phyloP scores from a whole-genome alignment of 441 rosid species.

The Eutrema salsugineum region DNA sequence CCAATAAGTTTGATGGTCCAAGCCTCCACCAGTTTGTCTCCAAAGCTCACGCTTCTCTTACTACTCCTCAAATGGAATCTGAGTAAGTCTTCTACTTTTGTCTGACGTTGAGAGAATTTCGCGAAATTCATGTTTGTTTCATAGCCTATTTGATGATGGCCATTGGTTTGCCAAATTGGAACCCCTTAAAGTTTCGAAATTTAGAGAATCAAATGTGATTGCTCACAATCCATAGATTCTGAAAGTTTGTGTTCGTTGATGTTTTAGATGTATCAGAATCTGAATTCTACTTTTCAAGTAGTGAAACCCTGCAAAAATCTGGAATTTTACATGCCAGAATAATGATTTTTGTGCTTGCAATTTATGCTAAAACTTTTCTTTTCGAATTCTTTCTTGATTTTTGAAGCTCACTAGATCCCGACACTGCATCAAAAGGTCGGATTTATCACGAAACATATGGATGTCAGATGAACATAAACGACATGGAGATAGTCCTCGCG shows the following conservation, averaged over 20 bases:
- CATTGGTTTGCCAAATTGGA: not conserved
- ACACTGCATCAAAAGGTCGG: constrained; percentile 52
- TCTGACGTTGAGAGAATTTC: not conserved
- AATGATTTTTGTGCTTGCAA: not conserved
- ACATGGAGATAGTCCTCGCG: constrained; percentile 93
- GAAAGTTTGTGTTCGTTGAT: not conserved
- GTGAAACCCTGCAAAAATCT: not conserved
- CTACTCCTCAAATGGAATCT: constrained; percentile 42
- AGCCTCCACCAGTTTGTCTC: constrained; percentile 60
- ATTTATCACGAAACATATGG: constrained; percentile 94
- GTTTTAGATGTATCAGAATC: not conserved
- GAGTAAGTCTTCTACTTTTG: constrained; percentile 43
- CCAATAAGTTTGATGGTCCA: constrained; percentile 41
- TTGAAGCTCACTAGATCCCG: constrained; percentile 40
- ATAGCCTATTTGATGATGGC: not conserved
- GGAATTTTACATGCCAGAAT: not conserved
- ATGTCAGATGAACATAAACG: constrained; percentile 93
- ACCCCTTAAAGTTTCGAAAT: not conserved
- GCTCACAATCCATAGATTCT: not conserved
- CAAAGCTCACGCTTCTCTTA: constrained; percentile 52
- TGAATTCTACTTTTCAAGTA: not conserved
- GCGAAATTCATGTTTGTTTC: not conserved
- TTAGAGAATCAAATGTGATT: not conserved
- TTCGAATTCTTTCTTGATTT: constrained; percentile 15
- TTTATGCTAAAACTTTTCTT: not conserved